Evolutionary conservation across 257 asterid species (phyloP).

Genomic region (Nicotiana attenuata): DNA sequence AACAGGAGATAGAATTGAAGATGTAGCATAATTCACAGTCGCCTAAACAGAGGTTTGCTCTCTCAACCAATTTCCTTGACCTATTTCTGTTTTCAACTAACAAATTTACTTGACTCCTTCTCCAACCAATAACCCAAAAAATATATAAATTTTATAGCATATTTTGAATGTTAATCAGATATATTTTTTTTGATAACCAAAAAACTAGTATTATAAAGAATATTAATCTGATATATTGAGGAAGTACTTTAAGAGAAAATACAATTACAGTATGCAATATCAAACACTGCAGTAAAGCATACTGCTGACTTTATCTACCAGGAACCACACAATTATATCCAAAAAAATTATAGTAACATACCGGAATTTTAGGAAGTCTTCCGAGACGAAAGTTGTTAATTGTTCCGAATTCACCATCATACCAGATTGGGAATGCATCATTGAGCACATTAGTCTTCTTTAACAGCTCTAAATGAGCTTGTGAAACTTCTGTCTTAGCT

Average conservation of each 20-base stretch:
- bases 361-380: constrained; percentile 94
- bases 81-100: not conserved
- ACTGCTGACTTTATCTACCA: not conserved
- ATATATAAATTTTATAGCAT: not conserved
- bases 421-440: constrained; percentile 92
- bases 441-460: constrained; percentile 83
- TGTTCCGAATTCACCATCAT: constrained; percentile 97
- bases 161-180: too few species aligned
- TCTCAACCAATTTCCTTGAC: not conserved
- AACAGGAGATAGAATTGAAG: not conserved
- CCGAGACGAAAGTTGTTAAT: constrained; percentile 97
- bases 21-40: not conserved
- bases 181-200: too few species aligned
- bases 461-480: constrained; percentile 86
- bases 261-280: not conserved
- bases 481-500: constrained; percentile 96
- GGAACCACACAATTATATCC: not conserved
- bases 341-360: constrained; percentile 19
- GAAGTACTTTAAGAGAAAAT: not conserved
- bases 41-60: not conserved
- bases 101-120: not conserved
- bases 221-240: not conserved
- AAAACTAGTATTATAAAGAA: too few species aligned
- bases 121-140: not conserved
- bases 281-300: not conserved